Percentiles rank a stretch among this genome's conserved stretches.
Conservation (phyloP, 1,284 basidiomycete genomes). For the Cutaneotrichosporon sp. region DNA sequence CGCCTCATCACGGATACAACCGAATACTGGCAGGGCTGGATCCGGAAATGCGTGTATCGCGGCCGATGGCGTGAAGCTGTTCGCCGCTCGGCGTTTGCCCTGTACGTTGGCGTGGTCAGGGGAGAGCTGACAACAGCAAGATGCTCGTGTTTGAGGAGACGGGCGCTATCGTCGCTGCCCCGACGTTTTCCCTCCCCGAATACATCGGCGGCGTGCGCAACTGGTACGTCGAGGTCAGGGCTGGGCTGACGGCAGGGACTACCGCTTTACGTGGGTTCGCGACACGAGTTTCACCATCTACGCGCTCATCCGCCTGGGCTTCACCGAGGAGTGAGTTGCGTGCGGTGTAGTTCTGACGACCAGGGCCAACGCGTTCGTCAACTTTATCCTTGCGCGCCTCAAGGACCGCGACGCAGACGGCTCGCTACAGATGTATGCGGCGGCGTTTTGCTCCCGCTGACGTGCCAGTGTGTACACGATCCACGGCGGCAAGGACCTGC, state of each 20-base stretch:
- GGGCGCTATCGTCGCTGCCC: conserved; percentile 80
- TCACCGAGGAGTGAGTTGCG: conserved; percentile 70
- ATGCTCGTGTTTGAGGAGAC: conserved; percentile 49
- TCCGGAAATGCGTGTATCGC: conserved; percentile 61
- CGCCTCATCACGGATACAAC: conserved; percentile 55
- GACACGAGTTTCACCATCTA: conserved; percentile 89
- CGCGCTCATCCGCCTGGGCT: conserved; percentile 81
- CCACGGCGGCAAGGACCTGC: conserved; percentile 65
- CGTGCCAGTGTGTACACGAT: conserved; percentile 48
- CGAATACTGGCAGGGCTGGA: conserved; percentile 82
- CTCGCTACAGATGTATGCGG: conserved; percentile 71
- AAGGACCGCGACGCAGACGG: conserved; percentile 77
- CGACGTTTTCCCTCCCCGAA: conserved; percentile 88
- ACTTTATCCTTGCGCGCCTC: conserved; percentile 77
- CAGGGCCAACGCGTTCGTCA: conserved; percentile 60
- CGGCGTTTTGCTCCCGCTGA: neutral
- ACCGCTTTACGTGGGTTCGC: conserved; percentile 58
- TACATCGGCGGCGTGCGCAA: conserved; percentile 80
- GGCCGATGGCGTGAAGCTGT: conserved; percentile 93
- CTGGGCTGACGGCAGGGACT: conserved; percentile 28
- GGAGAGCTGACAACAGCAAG: conserved; percentile 28
- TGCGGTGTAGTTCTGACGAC: neutral
- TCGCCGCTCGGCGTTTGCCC: conserved; percentile 74
- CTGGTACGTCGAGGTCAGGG: conserved; percentile 54
- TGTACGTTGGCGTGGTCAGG: too few species aligned